Base-by-base conservation (phyloP, 768 basidiomycete genomes). In the Boletus speciosus region DNA sequence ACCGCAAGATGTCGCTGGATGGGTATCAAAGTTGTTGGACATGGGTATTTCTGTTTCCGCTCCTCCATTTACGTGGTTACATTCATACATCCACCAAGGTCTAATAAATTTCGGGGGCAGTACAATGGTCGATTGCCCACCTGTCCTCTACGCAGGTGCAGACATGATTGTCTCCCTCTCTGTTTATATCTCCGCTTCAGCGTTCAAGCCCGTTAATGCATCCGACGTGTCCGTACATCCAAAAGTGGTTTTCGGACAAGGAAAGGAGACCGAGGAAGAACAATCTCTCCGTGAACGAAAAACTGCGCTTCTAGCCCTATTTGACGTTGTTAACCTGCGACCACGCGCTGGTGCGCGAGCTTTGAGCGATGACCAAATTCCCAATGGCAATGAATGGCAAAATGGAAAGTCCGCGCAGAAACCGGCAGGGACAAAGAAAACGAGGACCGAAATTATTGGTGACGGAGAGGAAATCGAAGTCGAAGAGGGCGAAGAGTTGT, bases 401-500 rank as follows among this genome's bases (percentile, higher is more conserved):
- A 42, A 75, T 31, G 78, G 76, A 55, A 73, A 74, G 31, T 65
- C 78, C 35, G 43, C 52, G 57, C 74, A 63, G 62, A 76, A 61
- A 52, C 70, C 63, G 8, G 64, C 74, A 45, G 59, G 59, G 29
- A 54, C 62, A 59, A 78, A 71, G 80, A 75, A 62, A 69, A 74
- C 62, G 9, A 76, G 71, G 51, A 86, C 76, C 8, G 88, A 91
- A 66, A 77, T 88, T n/a, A 82, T 88, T 1, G 88, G 87, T 3
- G 86, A 90, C 56, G 86, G 82, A 4, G 90, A 91, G 67, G 90
- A 88, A 60, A 83, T 88, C 6, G 90, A 91, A 61, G 86, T 88
- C 12, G 93, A 93, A 53, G 86, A 93, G 51, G 84, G 79, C 2
- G 91, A 93, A 65, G 88, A 91, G 54, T 73, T 96, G 44, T 83